Evolutionary conservation across 1,284 basidiomycete genomes (phyloP).

Genomic region (Cryptococcus sp.): DNA sequence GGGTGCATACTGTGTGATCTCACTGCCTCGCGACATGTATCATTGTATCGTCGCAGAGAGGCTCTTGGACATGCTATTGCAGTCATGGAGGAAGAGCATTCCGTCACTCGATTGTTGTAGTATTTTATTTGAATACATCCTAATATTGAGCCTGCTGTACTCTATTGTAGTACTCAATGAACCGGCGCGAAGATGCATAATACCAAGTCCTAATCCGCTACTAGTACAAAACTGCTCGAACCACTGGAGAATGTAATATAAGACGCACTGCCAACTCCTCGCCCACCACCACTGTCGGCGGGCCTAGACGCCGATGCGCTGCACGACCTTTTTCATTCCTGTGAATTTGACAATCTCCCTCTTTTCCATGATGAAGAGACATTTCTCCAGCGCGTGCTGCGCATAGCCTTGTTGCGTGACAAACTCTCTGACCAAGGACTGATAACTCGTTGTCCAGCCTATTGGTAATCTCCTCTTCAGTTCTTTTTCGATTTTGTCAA

Average conservation of each 20-base stretch:
- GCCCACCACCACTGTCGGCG: no score
- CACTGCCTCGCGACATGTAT: background rate
- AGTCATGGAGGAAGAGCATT: no score
- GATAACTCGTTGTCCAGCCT: conserved; percentile 96
- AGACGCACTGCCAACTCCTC: background rate
- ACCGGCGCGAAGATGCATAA: background rate
- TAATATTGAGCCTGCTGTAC: background rate
- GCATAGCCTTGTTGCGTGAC: conserved; percentile 89
- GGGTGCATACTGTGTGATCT: background rate
- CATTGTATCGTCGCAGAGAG: background rate
- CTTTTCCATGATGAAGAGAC: conserved; percentile 91
- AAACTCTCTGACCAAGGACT: conserved; percentile 91
- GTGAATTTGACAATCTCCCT: conserved; percentile 90
- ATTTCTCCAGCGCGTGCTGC: conserved; percentile 87
- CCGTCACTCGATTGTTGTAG: no score
- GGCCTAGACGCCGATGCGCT: conserved; percentile 42
- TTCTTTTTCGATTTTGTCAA: conserved; percentile 88
- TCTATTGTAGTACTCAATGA: background rate
- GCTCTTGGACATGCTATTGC: no score
- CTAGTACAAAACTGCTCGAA: background rate
- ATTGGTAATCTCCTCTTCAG: conserved; percentile 84
- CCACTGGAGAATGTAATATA: background rate
- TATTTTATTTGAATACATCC: background rate
- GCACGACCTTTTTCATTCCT: conserved; percentile 60
- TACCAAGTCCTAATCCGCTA: background rate